phyloP scores from a whole-genome alignment of 768 basidiomycete species.

The Amanita inopinata region DNA sequence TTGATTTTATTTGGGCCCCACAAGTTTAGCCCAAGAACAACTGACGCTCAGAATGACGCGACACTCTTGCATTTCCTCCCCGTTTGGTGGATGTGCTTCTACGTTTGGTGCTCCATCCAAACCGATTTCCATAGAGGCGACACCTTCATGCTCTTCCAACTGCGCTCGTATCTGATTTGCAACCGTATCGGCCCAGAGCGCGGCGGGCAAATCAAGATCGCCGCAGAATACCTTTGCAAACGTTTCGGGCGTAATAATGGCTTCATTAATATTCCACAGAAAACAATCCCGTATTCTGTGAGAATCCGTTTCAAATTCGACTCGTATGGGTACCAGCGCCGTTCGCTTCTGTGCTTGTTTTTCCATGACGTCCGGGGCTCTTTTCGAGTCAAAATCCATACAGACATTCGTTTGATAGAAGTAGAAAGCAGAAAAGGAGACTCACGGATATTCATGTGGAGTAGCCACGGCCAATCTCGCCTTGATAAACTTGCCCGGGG shows the following conservation, averaged over 20 bases:
- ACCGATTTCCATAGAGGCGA: constrained; percentile 69
- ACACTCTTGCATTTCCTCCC: constrained; percentile 64
- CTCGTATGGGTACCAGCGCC: constrained; percentile 80
- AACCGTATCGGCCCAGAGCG: constrained; percentile 66
- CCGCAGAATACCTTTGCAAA: constrained; percentile 85
- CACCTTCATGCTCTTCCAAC: constrained; percentile 79
- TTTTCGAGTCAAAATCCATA: constrained; percentile 24
- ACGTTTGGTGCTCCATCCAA: constrained; percentile 44
- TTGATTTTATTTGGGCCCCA: not conserved
- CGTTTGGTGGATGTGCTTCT: constrained; percentile 30
- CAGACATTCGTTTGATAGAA: constrained; percentile 1
- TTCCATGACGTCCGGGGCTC: constrained; percentile 56
- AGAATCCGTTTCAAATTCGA: constrained; percentile 90
- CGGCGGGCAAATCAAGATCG: constrained; percentile 70
- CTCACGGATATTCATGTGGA: constrained; percentile 70
- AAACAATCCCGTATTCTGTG: constrained; percentile 92
- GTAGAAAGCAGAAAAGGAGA: constrained; percentile 12
- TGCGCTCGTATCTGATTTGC: constrained; percentile 85
- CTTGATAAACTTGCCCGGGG: constrained; percentile 71
- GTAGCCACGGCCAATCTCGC: constrained; percentile 47
- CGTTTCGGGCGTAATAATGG: constrained; percentile 70
- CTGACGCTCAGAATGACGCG: constrained; percentile 73
- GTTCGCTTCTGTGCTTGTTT: constrained; percentile 43
- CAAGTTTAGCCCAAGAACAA: constrained; percentile 11
- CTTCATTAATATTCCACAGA: constrained; percentile 90